Evolutionary conservation across 495 filamentous ascomycete species (phyloP).

Genomic region (Penicillium macrosclerotiorum): DNA sequence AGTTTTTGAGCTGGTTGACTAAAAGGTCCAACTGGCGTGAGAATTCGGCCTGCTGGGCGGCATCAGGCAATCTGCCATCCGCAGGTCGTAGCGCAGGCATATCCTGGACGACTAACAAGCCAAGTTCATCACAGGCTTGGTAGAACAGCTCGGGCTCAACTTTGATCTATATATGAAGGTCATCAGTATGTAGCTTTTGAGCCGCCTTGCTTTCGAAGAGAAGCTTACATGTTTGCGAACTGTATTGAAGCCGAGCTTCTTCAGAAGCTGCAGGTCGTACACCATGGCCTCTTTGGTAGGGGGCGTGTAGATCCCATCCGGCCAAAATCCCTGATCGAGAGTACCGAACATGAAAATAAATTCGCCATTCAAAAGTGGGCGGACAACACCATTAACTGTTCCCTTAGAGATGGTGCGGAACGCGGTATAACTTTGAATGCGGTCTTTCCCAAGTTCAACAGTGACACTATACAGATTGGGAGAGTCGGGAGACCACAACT

Average conservation of each 20-base stretch:
- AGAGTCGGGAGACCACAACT: constrained; percentile 59
- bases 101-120: constrained; percentile 64
- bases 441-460: constrained; percentile 53
- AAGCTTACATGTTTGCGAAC: constrained; percentile 62
- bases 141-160: constrained; percentile 65
- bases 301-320: constrained; percentile 61
- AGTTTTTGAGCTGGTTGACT: constrained; percentile 59
- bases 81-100: constrained; percentile 58
- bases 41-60: constrained; percentile 57
- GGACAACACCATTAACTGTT: constrained; percentile 54
- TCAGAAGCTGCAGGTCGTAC: constrained; percentile 59
- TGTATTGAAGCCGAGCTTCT: constrained; percentile 64
- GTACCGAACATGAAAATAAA: constrained; percentile 66
- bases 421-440: constrained; percentile 60
- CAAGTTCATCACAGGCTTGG: constrained; percentile 60
- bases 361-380: constrained; percentile 61
- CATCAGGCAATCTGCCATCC: constrained; percentile 35
- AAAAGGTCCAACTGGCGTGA: constrained; percentile 59
- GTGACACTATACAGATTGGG: constrained; percentile 63
- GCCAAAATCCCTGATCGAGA: constrained; percentile 69
- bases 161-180: constrained; percentile 53
- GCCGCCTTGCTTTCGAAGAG: background rate
- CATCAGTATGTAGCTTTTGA: background rate
- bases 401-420: constrained; percentile 60
- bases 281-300: constrained; percentile 64